phyloP scores from a whole-genome alignment of 163 green algal species.

The Chlamydomonas reinhardtii region DNA sequence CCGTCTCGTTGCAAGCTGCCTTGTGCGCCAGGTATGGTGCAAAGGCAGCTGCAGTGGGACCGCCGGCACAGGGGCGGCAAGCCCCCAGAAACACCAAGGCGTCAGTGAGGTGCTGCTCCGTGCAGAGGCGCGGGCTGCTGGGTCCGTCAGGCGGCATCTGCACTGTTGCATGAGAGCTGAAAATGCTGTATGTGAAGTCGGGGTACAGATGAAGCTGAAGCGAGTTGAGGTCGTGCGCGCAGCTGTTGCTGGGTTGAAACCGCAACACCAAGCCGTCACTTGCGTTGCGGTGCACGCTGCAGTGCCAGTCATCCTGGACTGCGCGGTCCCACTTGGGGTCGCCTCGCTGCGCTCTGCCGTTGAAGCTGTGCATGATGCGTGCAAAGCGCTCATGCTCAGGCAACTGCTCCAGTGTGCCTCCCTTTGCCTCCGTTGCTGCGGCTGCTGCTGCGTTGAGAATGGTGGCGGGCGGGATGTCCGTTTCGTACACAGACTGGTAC shows the following conservation, averaged over 20 bases:
- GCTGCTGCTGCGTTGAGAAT: too few species aligned
- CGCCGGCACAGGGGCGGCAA: neutral
- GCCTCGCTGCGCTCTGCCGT: too few species aligned
- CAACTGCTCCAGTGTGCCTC: too few species aligned
- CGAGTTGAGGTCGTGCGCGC: neutral
- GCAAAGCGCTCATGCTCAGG: too few species aligned
- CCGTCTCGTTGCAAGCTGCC: neutral
- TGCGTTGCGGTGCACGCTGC: neutral
- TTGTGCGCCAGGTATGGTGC: neutral
- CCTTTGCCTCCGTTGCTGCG: too few species aligned
- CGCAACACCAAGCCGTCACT: neutral
- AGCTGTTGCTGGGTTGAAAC: neutral
- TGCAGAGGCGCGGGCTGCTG: neutral
- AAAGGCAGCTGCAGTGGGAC: neutral
- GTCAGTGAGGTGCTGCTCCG: neutral
- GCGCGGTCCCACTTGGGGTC: too few species aligned
- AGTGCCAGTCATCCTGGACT: too few species aligned
- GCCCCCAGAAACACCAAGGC: neutral
- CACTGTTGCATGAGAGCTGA: neutral
- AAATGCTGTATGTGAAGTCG: neutral
- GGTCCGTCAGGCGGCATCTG: neutral
- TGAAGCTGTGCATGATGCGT: too few species aligned
- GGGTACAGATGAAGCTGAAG: neutral
- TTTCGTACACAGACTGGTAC: too few species aligned
- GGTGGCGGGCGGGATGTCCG: too few species aligned